These are phyloP conservation scores for Globisporangium yorkense DNA, from an alignment of 352 stramenopile genomes.

Conservation along the genomic window DNA sequence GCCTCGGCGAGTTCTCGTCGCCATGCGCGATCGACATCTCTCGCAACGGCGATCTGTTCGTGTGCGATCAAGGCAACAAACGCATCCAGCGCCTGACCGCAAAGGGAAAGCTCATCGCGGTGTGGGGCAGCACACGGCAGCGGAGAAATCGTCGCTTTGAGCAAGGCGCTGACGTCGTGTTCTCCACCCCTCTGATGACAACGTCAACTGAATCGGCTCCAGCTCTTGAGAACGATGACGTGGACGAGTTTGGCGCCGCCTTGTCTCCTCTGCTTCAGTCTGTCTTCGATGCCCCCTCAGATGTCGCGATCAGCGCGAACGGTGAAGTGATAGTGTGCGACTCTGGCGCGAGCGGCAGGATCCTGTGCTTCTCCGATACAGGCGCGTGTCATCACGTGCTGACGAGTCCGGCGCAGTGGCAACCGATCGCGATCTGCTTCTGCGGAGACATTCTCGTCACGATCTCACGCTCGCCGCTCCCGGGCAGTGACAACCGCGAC, in stretches of 20 bases:
- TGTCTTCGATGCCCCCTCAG: slow-evolving; percentile 27
- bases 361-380: slow-evolving; percentile 39
- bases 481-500: too few relatives aligned
- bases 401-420: slow-evolving; percentile 6
- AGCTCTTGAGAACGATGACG: neutral
- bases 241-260: slow-evolving; percentile 1
- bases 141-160: neutral
- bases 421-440: slow-evolving; percentile 18
- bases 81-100: slow-evolving; percentile 48
- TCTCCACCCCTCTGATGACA: neutral
- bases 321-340: slow-evolving; percentile 46
- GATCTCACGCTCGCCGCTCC: slow-evolving; percentile 1
- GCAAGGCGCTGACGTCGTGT: neutral
- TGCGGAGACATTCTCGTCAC: slow-evolving; percentile 15
- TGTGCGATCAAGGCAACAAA: slow-evolving; percentile 57
- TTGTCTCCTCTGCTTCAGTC: slow-evolving; percentile 7
- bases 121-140: slow-evolving; percentile 36
- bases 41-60: slow-evolving; percentile 42
- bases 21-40: slow-evolving; percentile 35
- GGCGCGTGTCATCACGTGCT: slow-evolving; percentile 33
- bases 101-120: slow-evolving; percentile 28
- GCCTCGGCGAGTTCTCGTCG: slow-evolving; percentile 22
- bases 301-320: slow-evolving; percentile 19
- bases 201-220: neutral
- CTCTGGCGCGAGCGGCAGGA: slow-evolving; percentile 13